Evolutionary conservation across 768 basidiomycete species (phyloP), one percentile per base, ranked within the genome.

Genomic region (Kwoniella newhampshirensis): DNA sequence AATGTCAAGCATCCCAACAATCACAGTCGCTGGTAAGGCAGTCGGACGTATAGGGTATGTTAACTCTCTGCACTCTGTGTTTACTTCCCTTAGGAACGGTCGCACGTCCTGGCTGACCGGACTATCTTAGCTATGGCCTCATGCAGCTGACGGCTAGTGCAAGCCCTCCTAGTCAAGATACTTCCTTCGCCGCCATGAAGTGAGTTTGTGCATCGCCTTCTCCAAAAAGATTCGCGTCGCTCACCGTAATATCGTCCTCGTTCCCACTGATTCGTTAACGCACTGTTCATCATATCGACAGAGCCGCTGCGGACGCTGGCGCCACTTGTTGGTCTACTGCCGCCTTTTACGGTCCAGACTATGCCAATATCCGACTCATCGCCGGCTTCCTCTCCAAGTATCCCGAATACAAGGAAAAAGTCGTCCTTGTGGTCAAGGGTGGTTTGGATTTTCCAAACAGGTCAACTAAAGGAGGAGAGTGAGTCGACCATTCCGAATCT

Each of bases 151-250:
- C 83, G 77, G 82, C 60, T 84, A 80, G 64, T 13, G 77, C 80
- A 9, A 73, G 66, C 17, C 78, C 79, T 12, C 73, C 80, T 30
- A 75, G 82, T 1, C 85, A 87, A 53, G 84, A 84, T 51, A 79
- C 82, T 30, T 82, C 81, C 9, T 86, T 87, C 59, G 82, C 81
- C 20, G 78, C 83, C 1, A 85, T 87, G 77, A 83, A 82, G 68
- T 74, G 52, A 61, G 71, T 80, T n/a, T n/a, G n/a, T n/a, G n/a
- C n/a, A n/a, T n/a, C n/a, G n/a, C n/a, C n/a, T n/a, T 18, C 26
- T 20, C 35, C 26, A 50, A 21, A 18, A 12, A 20, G 4, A 3
- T 4, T 42, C 49, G 17, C 20, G 21, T 28, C 21, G 12, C n/a
- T 20, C 8, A 21, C n/a, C n/a, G n/a, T n/a, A n/a, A n/a, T n/a